phyloP scores from a whole-genome alignment of 352 stramenopile genomes.

The Globisporangium nodosum region DNA sequence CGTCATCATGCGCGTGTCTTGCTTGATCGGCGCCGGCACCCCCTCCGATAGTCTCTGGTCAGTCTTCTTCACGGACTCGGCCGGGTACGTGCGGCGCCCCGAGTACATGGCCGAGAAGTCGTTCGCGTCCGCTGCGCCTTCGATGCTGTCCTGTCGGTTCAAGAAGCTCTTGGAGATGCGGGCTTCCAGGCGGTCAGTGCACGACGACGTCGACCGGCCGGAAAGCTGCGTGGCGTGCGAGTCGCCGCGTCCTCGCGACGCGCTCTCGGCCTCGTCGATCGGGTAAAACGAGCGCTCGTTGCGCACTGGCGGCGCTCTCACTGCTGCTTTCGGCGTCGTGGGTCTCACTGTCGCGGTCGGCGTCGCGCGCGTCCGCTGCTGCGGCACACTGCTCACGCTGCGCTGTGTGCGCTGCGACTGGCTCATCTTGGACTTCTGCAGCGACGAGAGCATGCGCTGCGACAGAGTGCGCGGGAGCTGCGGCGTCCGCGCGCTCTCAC shows the following conservation, averaged over 20 bases:
- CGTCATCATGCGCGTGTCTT: slow-evolving; percentile 32
- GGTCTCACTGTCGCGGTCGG: background rate
- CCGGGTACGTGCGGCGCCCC: slow-evolving; percentile 59
- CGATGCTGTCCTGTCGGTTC: slow-evolving; percentile 25
- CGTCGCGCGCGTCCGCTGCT: slow-evolving; percentile 1
- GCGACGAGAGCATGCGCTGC: slow-evolving; percentile 53
- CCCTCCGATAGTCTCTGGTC: slow-evolving; percentile 42
- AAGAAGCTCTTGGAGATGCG: slow-evolving; percentile 58
- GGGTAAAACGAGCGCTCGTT: slow-evolving; percentile 13
- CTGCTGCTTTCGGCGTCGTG: background rate
- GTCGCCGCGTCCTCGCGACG: slow-evolving; percentile 6
- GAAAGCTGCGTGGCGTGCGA: slow-evolving; percentile 20
- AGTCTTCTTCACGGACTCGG: slow-evolving; percentile 42
- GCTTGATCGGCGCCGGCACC: slow-evolving; percentile 7
- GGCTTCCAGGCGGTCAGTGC: slow-evolving; percentile 53
- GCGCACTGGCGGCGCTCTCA: background rate
- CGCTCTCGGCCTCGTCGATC: background rate
- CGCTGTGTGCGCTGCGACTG: slow-evolving; percentile 10
- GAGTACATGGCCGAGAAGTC: slow-evolving; percentile 50
- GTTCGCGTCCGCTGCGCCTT: slow-evolving; percentile 19
- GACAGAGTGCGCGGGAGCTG: slow-evolving; percentile 34
- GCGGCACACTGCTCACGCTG: background rate
- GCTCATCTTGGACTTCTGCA: slow-evolving; percentile 34
- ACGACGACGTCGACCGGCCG: slow-evolving; percentile 24
- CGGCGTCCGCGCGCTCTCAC: slow-evolving; percentile 2